Evolutionary conservation across 192 early-diverging fungal species (phyloP).

Genomic region (Gorgonomyces haynaldii): DNA sequence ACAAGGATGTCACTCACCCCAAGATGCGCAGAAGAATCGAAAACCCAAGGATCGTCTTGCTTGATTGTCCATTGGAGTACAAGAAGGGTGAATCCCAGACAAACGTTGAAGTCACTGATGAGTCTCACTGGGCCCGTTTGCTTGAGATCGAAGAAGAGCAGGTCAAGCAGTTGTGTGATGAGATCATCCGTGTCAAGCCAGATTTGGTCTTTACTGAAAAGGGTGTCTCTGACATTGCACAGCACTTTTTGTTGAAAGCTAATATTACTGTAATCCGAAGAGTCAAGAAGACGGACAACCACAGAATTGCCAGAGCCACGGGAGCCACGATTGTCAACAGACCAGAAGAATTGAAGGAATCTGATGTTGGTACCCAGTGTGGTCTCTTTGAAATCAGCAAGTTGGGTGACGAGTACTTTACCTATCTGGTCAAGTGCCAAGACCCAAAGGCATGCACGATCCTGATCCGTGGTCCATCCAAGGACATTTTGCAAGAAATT

Average conservation of each 20-base stretch:
- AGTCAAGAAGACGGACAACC: conserved; percentile 97
- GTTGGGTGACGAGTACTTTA: conserved; percentile 99
- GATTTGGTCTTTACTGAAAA: conserved; percentile 98
- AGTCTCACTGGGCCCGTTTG: conserved; percentile 90
- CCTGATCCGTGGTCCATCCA: conserved; percentile 89
- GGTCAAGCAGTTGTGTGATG: conserved; percentile 91
- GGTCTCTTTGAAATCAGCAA: conserved; percentile 91
- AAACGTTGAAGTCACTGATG: conserved; percentile 94
- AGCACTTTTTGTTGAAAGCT: conserved; percentile 95
- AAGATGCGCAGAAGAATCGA: conserved; percentile 89
- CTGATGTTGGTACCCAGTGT: conserved; percentile 89
- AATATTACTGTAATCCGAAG: conserved; percentile 97
- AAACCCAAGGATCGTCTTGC: conserved; percentile 88
- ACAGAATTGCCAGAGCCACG: conserved; percentile 94
- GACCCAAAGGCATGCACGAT: conserved; percentile 99
- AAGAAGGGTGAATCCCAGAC: conserved; percentile 99
- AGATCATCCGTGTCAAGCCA: conserved; percentile 91
- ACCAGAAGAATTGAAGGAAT: conserved; percentile 91
- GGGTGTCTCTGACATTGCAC: conserved; percentile 94
- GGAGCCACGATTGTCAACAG: conserved; percentile 95
- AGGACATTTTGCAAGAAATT: conserved; percentile 95
- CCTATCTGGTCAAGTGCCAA: conserved; percentile 85
- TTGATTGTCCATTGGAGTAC: conserved; percentile 99
- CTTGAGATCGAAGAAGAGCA: conserved; percentile 99
- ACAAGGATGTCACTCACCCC: conserved; percentile 99